Conservation (phyloP, 2,329 filamentous ascomycete genomes). For the Rhynchosporium graminicola region DNA sequence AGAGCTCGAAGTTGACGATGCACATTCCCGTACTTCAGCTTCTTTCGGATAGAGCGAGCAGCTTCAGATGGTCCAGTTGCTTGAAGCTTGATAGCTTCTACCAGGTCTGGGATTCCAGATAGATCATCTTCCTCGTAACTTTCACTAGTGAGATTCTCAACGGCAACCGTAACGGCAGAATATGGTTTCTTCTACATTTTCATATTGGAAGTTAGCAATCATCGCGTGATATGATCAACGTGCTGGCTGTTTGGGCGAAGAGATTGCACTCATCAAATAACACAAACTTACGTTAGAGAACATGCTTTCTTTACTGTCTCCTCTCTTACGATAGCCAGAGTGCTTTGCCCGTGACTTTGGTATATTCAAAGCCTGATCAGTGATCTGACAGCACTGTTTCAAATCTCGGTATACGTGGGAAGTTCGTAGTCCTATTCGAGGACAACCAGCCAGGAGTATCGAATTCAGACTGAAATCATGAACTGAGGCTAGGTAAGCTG, state of each 20-base stretch:
- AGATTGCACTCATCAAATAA: not conserved
- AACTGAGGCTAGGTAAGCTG: not conserved
- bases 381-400: not conserved
- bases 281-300: slow-evolving; percentile 15
- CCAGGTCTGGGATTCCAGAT: slow-evolving; percentile 87
- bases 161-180: slow-evolving; percentile 87
- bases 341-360: slow-evolving; percentile 1
- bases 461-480: not conserved
- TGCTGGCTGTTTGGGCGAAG: not conserved
- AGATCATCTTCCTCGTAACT: slow-evolving; percentile 88
- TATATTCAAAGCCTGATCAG: not conserved
- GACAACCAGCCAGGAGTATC: not conserved
- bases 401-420: not conserved
- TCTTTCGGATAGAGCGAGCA: slow-evolving; percentile 90
- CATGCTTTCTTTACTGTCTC: not conserved
- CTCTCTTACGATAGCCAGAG: not conserved
- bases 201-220: slow-evolving; percentile 2
- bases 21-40: slow-evolving; percentile 96
- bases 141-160: slow-evolving; percentile 89
- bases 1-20: slow-evolving; percentile 90
- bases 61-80: slow-evolving; percentile 84
- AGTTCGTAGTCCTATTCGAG: not conserved
- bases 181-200: slow-evolving; percentile 75
- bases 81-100: slow-evolving; percentile 92
- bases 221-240: not conserved